Conservation (phyloP, 2,329 filamentous ascomycete species). For the Ciborinia camelliae region DNA sequence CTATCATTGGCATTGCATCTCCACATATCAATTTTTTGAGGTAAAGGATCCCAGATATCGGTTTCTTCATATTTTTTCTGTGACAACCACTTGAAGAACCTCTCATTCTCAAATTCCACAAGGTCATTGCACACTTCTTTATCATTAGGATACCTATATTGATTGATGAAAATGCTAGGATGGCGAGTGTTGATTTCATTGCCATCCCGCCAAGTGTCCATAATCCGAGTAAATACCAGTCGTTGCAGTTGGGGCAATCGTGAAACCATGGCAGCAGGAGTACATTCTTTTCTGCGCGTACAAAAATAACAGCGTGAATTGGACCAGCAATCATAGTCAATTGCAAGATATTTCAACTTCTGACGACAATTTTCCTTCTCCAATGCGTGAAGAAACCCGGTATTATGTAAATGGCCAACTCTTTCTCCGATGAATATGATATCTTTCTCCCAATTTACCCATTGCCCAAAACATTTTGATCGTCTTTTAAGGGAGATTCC, state of each 20-base stretch:
- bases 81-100: not conserved
- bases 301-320: not conserved
- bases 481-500: not conserved
- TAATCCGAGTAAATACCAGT: not conserved
- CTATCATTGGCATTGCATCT: not conserved
- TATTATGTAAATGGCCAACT: slow-evolving; percentile 18
- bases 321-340: slow-evolving; percentile 4
- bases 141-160: not conserved
- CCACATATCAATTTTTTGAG: not conserved
- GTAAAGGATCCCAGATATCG: not conserved
- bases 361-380: slow-evolving; percentile 3
- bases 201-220: slow-evolving; percentile 5
- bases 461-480: not conserved
- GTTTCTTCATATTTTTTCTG: not conserved
- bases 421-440: slow-evolving; percentile 10
- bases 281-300: not conserved
- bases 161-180: not conserved
- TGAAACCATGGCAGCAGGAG: not conserved
- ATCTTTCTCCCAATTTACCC: slow-evolving; percentile 10
- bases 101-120: not conserved
- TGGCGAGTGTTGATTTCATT: not conserved
- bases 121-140: not conserved
- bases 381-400: slow-evolving; percentile 14
- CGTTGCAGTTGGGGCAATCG: not conserved
- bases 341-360: slow-evolving; percentile 2